A percentile compares a stretch with the other conserved stretches of the same genome.
Evolutionary conservation across 1,139 yeast genomes (phyloP).

Genomic region (Yamadazyma diospyri): DNA sequence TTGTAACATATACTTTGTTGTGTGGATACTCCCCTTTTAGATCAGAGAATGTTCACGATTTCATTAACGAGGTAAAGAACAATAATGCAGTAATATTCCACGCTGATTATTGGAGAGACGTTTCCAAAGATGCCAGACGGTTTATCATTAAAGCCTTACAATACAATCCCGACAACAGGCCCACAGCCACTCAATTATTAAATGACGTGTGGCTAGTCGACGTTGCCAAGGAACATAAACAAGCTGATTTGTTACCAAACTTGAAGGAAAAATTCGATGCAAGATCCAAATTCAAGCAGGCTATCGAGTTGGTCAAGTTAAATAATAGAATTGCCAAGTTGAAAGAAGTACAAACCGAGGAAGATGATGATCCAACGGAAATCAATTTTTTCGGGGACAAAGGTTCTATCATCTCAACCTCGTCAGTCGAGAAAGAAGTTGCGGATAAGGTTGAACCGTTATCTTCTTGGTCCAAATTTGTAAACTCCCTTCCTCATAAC

Average conservation of each 20-base stretch:
- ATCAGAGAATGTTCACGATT: slow-evolving; percentile 78
- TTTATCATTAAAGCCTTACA: slow-evolving; percentile 68
- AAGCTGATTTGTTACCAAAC: slow-evolving; percentile 67
- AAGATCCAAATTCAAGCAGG: slow-evolving; percentile 78
- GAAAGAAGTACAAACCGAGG: slow-evolving; percentile 49
- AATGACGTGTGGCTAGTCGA: slow-evolving; percentile 67
- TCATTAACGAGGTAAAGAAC: slow-evolving; percentile 68
- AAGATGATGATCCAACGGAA: slow-evolving; percentile 53
- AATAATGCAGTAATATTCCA: slow-evolving; percentile 79
- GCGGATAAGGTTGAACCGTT: slow-evolving; percentile 9
- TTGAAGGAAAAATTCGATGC: slow-evolving; percentile 74
- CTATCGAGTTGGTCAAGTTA: slow-evolving; percentile 75
- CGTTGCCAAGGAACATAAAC: slow-evolving; percentile 44
- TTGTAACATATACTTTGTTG: slow-evolving; percentile 81
- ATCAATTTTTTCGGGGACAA: slow-evolving; percentile 38
- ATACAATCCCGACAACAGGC: slow-evolving; percentile 60
- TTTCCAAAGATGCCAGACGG: slow-evolving; percentile 69
- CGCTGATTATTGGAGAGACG: slow-evolving; percentile 79
- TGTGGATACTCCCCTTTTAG: slow-evolving; percentile 94
- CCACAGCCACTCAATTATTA: slow-evolving; percentile 62
- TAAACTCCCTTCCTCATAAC: slow-evolving; percentile 5
- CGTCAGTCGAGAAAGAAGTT: slow-evolving; percentile 3
- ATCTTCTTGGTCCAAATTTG: slow-evolving; percentile 12
- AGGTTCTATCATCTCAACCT: slow-evolving; percentile 17
- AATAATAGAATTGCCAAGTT: slow-evolving; percentile 70